Evolutionary conservation across 192 early-diverging fungal genomes (phyloP), one percentile per base, ranked within the genome.

Genomic region (Dissophora ornata): DNA sequence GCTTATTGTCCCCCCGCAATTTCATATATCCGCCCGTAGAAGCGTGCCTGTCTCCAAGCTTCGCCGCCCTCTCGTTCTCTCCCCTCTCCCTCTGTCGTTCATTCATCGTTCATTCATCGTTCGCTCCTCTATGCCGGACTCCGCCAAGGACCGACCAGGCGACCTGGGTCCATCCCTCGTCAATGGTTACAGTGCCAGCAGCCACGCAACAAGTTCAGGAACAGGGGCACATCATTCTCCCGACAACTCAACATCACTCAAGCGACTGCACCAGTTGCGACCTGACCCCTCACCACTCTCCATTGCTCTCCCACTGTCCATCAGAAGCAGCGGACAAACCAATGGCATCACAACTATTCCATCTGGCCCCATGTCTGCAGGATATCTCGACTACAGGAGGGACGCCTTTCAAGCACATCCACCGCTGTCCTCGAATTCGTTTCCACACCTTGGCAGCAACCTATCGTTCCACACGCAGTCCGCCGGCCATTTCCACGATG

Each of bases 331-430:
- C 34, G 32, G 44, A 1, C 9, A 47, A 5, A 24, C 8, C 33
- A 59, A 25, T 42, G 45, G 45, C 6, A n/a, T 5, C 2, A 29
- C 11, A 15, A 19, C 42, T 13, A 21, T n/a, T 22, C 21, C 57
- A 28, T 46, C 42, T 19, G 50, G 25, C 19, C 21, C 52, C 30
- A 36, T 55, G 4, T 56, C 68, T 22, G 42, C 68, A 16, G 57
- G 57, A 22, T 54, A 61, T 30, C 40, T 60, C 8, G 68, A 70
- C 0, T 58, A 70, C 32, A 53, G 58, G 44, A 38, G 68, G 19
- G 68, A 70, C 30, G 62, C 58, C 22, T 62, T 56, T 26, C 68
- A 46, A 24, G 33, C 33, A 12, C 36, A 62, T 16, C 19, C 68
- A 2, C 57, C 42, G 7, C 30, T 41, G 40, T 9, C 50, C 8